Evolutionary conservation across 306 rosid species (phyloP), one percentile per base, ranked within the genome.

Genomic region (Quercus dentata): DNA sequence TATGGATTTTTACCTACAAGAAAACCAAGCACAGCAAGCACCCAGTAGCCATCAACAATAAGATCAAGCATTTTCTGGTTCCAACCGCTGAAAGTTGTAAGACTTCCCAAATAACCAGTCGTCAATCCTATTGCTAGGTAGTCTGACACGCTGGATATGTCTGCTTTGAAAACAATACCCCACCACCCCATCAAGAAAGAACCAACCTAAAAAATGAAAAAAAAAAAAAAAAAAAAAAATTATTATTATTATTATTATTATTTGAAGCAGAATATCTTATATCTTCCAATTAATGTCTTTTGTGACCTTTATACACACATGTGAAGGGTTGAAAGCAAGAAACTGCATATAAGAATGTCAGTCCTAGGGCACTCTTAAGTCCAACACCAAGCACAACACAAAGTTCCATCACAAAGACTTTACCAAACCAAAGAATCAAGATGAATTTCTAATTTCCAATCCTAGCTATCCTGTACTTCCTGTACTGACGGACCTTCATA

Each of bases 151-250:
- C 56, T 46, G 46, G 89, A 80, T 76, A 94, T 91, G 81, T 92
- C 91, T 69, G 68, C 85, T 84, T 94, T 94, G 88, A 92, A 92
- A 63, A 85, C 95, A 69, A 92, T 86, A 74, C 99, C 99, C 73
- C 86, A 92, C 99, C 99, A 92, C 58, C 99, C 97, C 99, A 94
- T 92, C 51, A 91, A 81, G 86, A 94, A 92, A 35, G 97, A 94
- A 74, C 97, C 98, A 59, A 92, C 86, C 99, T 94, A 74, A 35
- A 81, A 81, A 15, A 56, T 73, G 74, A 64, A 49, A 74, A 8
- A 57, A 30, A 5, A 58, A 2, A 38, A 5, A 23, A 23, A 58
- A 2, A 38, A 5, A 23, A 23, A 23, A n/a, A n/a, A n/a, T n/a
- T n/a, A 1, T 23, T 38, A 11, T 20, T 20, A 38, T 33, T 33